Conservation (phyloP, 306 rosid genomes). For the Fragaria iinumae region DNA sequence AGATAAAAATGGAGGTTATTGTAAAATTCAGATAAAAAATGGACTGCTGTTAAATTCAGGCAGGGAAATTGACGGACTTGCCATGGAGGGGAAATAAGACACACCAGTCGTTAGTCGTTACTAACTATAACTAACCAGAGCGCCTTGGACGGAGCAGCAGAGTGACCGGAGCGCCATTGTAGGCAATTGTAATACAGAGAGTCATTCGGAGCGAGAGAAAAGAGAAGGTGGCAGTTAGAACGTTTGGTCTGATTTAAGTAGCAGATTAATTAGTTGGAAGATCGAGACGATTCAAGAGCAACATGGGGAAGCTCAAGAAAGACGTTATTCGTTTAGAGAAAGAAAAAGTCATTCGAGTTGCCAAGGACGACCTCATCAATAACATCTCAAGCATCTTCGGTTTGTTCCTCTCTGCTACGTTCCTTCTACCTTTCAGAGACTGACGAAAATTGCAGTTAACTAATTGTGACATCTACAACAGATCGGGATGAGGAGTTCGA, state of each 20-base stretch:
- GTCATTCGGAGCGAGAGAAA: background rate
- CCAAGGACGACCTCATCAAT: constrained; percentile 60
- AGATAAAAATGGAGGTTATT: background rate
- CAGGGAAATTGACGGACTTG: no score
- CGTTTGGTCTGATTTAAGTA: background rate
- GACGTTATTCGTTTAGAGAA: constrained; percentile 81
- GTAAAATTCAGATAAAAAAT: background rate
- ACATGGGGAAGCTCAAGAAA: constrained; percentile 8
- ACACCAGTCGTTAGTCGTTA: no score
- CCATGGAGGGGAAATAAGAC: no score
- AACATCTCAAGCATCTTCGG: constrained; percentile 20
- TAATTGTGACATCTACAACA: background rate
- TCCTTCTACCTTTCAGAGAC: no score
- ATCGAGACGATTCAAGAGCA: background rate
- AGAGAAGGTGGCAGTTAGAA: constrained; percentile 9
- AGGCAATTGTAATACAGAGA: background rate
- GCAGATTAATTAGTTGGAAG: no score
- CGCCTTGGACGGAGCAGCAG: background rate
- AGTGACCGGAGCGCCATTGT: background rate
- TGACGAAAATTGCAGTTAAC: no score
- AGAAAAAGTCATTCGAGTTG: constrained; percentile 78
- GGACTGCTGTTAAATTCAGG: no score
- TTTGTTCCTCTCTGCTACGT: constrained; percentile 13
- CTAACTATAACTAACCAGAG: background rate
- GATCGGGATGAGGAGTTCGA: no score